Evolutionary conservation across 768 basidiomycete genomes (phyloP), one percentile per base, ranked within the genome.

Genomic region (Scleroderma citrinum): DNA sequence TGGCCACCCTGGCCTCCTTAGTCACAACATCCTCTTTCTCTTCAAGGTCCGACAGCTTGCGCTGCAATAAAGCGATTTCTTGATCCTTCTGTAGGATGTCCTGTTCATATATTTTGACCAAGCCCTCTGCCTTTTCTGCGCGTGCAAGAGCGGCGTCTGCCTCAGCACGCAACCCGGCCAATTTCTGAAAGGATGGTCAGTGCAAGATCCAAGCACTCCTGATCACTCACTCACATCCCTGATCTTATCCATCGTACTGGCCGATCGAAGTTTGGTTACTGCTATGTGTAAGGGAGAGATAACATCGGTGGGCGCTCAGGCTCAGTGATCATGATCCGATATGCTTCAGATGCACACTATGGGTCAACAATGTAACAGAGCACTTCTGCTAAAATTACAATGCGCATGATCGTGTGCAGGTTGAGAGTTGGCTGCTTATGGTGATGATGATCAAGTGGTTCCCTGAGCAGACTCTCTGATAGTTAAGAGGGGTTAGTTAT

Each of bases 51-150:
- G 30, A 44, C 13, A 12, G 3, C 14, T 7, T 44, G 43, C 20
- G 43, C 14, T 44, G 30, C 43, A 44, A 21, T 20, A n/a, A 44
- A 44, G 43, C 30, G 17, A 44, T 44, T 20, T 44, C 43, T n/a
- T 44, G 43, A 8, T 44, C 43, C 11, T 19, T 44, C 20, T 44
- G 16, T 5, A 30, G 30, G 11, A 44, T 19, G 12, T 11, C 17
- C 31, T 44, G 43, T 13, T 44, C 43, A 20, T 34, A 32, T 44
- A 10, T n/a, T 23, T 44, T 44, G 43, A 44, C 30, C 30, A 12
- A 13, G 12, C 10, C 14, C 31, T 44, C 43, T 12, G 30, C 43
- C 17, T 17, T 16, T 32, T 44, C 43, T 13, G 43, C 43, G n/a
- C 43, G 43, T 30, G n/a, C 30, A n/a, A 32, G 16, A 5, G 43